Evolutionary conservation across 2,329 filamentous ascomycete species (phyloP), one percentile per base, ranked within the genome.

Genomic region (Colletotrichum sp.): DNA sequence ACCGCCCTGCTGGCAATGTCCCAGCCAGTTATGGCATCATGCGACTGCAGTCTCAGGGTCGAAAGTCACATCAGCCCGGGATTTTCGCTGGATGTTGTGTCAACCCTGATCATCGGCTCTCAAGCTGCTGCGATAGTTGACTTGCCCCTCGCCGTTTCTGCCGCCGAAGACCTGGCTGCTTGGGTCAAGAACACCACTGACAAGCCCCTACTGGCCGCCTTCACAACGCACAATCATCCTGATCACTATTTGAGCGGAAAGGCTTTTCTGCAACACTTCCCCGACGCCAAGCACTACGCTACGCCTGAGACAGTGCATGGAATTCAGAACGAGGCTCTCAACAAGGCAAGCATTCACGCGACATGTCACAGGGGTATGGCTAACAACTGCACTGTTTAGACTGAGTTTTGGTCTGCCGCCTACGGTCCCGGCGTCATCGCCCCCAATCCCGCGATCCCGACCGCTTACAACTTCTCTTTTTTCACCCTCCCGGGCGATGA

Each of bases 241-340:
- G 74, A 76, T 19, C 74, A 76, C 30, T 71, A 76, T 19, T 71
- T 74, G 30, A 74, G 74, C 16, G 74, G 74, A 5, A 68, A 68
- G 5, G 52, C 59, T 8, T 75, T 77, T 57, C 72, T 72, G 3
- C 28, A 65, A 6, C 44, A 68, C 15, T 77, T 77, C 30, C 72
- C 75, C 12, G 48, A 52, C 5, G 52, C 36, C 11, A 72, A 75
- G 59, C 73, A 65, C 60, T 75, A 77, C 22, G 72, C 75, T 3
- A 75, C 66, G 4, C 30, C 75, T 0, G 68, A 69, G 34, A 48
- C 68, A 6, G 30, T 27, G 2, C 39, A 19, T 2, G 34, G 60
- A 25, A 72, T 77, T 16, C 11, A 69, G 27, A 65, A 66, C 3
- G 68, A 77, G 32, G 72, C 72, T 39, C 2, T 28, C 2, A 55